A percentile compares a stretch with the other conserved stretches of the same genome.
Evolutionary conservation across 441 rosid genomes (phyloP).

Genomic region (Pelargonium citronellum): DNA sequence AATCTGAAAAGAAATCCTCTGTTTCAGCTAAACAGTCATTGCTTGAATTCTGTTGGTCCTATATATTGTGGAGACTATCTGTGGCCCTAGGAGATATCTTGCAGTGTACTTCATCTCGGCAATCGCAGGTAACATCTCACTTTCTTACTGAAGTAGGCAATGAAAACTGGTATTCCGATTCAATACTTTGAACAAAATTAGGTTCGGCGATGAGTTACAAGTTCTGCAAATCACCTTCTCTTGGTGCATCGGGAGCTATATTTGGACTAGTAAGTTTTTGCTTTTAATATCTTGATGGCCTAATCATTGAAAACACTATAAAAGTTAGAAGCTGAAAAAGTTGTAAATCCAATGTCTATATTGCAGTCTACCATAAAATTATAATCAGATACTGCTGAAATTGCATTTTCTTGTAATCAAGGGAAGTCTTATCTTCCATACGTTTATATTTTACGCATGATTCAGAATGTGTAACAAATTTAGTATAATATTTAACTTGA

Average conservation of each 20-base stretch:
- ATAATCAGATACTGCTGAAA: background rate
- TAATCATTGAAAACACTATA: background rate
- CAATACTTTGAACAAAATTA: slow-evolving; percentile 33
- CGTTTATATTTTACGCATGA: no score
- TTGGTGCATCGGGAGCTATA: slow-evolving; percentile 91
- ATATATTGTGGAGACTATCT: slow-evolving; percentile 51
- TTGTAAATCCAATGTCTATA: background rate
- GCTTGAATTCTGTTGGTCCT: slow-evolving; percentile 83
- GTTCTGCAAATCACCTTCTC: slow-evolving; percentile 63
- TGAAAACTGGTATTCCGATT: slow-evolving; percentile 26
- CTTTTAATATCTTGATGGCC: background rate
- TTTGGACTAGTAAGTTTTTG: slow-evolving; percentile 62
- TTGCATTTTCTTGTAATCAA: background rate
- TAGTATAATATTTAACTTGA: no score
- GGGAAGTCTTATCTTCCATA: background rate
- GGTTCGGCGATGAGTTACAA: slow-evolving; percentile 75
- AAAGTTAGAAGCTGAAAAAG: background rate
- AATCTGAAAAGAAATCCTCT: slow-evolving; percentile 23
- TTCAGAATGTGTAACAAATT: no score
- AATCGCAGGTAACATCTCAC: slow-evolving; percentile 55
- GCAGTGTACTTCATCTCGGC: slow-evolving; percentile 74
- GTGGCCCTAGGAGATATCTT: slow-evolving; percentile 68
- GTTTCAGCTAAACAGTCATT: slow-evolving; percentile 72
- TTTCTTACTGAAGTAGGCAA: slow-evolving; percentile 22
- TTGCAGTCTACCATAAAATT: background rate